Conservation (phyloP, 2,329 filamentous ascomycete species). For the Phialophora expanda region DNA sequence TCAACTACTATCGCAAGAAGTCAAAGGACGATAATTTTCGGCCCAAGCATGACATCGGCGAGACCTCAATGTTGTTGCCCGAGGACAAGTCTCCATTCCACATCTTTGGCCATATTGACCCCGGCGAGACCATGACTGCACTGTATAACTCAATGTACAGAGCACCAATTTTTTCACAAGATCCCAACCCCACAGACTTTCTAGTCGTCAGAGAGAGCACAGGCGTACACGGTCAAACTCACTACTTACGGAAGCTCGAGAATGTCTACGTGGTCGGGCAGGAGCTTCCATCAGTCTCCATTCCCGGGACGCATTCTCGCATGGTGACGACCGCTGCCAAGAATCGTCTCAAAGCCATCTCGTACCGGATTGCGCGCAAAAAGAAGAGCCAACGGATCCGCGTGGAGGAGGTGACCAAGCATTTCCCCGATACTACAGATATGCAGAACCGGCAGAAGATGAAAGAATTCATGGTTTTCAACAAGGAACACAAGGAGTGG, state of each 20-base stretch:
- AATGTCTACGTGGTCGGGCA: slow-evolving; percentile 91
- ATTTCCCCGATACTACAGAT: slow-evolving; percentile 91
- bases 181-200: slow-evolving; percentile 79
- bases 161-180: slow-evolving; percentile 89
- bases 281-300: slow-evolving; percentile 86
- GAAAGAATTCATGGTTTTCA: slow-evolving; percentile 92
- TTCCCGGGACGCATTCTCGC: slow-evolving; percentile 89
- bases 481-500: slow-evolving; percentile 88
- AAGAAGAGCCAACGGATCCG: slow-evolving; percentile 71
- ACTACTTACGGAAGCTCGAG: slow-evolving; percentile 87
- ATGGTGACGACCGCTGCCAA: slow-evolving; percentile 98
- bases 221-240: slow-evolving; percentile 74
- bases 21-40: slow-evolving; percentile 76
- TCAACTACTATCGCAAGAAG: slow-evolving; percentile 94
- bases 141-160: slow-evolving; percentile 95
- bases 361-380: slow-evolving; percentile 83
- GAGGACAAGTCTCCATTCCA: slow-evolving; percentile 97
- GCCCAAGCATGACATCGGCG: slow-evolving; percentile 82
- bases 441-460: slow-evolving; percentile 96
- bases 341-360: slow-evolving; percentile 94
- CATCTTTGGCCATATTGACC: slow-evolving; percentile 89
- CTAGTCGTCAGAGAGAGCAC: slow-evolving; percentile 82
- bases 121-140: slow-evolving; percentile 86
- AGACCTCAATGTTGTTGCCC: slow-evolving; percentile 83
- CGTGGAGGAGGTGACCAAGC: slow-evolving; percentile 84